Percentiles rank a stretch among this genome's conserved stretches.
phyloP scores from a whole-genome alignment of 805 yeast species.

The Blastobotrys americana region DNA sequence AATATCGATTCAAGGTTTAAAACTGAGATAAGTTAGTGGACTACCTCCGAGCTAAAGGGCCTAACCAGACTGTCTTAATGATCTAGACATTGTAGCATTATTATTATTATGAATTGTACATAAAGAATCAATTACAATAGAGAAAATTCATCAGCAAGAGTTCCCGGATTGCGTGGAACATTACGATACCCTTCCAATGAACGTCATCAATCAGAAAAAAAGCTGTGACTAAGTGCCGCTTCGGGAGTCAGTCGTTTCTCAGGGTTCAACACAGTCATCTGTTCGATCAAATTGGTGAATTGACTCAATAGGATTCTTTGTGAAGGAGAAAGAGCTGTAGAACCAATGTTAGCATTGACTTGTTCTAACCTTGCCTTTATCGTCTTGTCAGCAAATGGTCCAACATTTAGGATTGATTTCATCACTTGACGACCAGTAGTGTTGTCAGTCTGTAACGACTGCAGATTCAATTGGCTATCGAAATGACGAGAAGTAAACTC shows the following conservation, averaged over 20 bases:
- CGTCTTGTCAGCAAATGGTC: constrained; percentile 11
- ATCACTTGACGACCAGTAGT: constrained; percentile 20
- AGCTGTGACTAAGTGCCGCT: constrained; percentile 53
- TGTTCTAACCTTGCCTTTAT: constrained; percentile 8
- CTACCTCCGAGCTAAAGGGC: too few species aligned
- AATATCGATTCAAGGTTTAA: constrained; percentile 42
- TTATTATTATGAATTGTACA: neutral
- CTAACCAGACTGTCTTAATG: too few species aligned
- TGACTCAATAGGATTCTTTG: constrained; percentile 6
- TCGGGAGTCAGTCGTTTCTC: constrained; percentile 60
- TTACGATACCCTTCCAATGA: constrained; percentile 37
- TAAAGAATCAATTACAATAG: too few species aligned
- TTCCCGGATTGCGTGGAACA: too few species aligned
- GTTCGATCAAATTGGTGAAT: constrained; percentile 28
- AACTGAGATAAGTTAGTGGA: neutral
- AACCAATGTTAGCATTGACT: too few species aligned
- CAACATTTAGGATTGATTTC: constrained; percentile 13
- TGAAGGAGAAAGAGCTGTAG: neutral
- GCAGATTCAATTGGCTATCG: constrained; percentile 24
- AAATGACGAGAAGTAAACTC: constrained; percentile 24
- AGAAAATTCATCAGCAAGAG: too few species aligned
- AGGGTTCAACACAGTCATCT: constrained; percentile 42
- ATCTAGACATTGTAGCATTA: neutral
- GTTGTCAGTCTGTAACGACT: constrained; percentile 18
- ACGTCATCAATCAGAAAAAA: constrained; percentile 29